Evolutionary conservation across 2,329 filamentous ascomycete species (phyloP), one percentile per base, ranked within the genome.

Genomic region (Drechslerella dactyloides): DNA sequence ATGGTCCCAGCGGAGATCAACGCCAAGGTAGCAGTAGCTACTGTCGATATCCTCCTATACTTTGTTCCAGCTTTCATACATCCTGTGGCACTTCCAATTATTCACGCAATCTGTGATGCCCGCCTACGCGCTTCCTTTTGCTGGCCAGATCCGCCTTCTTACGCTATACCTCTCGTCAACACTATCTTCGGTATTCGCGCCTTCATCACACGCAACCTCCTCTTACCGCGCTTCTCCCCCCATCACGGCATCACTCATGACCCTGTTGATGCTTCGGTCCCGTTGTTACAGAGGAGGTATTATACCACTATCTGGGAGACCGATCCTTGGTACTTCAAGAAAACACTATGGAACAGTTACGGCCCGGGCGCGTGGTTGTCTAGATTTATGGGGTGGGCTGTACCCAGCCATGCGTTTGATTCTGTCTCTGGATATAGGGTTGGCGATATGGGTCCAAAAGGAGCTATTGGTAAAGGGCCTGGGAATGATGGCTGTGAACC

Each of bases 261-360:
- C 0, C 80, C 84, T 0, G 84, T 89, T 73, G 79, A 81, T 8
- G 79, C 82, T 30, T 83, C 84, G 0, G 84, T 62, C 13, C 69
- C 69, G 1, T 55, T 73, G 21, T 11, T 40, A 6, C 51, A 73
- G 23, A 53, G 84, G 0, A 83, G 84, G 1, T 82, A 86, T 73
- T 81, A 83, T 59, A 78, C 80, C 75, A 78, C 80, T 0, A 74
- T 81, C 40, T 90, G 86, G 79, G 82, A 87, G 24, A 84, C 85
- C 10, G 84, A 86, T 52, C 89, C 89, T 1, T 90, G 85, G 79
- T 90, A 90, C 78, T 81, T 85, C 23, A 82, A 84, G 70, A 82
- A 82, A 27, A 88, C 84, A 0, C 78, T 85, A 44, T 85, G 83
- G 85, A 85, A 83, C 75, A 84, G 85, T 68, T 91, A 85, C 86